Evolutionary conservation across 306 rosid genomes (phyloP).

Genomic region (Lathyrus aphaca): DNA sequence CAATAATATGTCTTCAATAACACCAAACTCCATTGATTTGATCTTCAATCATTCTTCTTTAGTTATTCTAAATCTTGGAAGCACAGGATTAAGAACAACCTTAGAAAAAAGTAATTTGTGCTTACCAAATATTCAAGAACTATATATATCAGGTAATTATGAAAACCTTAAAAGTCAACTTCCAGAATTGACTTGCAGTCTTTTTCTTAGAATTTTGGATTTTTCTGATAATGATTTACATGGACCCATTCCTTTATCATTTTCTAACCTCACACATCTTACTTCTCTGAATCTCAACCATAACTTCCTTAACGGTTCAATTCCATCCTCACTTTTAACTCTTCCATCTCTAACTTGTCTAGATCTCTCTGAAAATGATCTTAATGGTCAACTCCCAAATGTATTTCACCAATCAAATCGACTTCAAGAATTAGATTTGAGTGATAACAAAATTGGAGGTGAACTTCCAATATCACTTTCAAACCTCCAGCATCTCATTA

Average conservation of each 20-base stretch:
- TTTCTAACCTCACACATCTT: conserved; percentile 15
- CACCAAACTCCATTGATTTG: too few species aligned
- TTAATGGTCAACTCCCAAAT: not conserved
- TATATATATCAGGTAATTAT: not conserved
- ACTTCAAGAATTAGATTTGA: not conserved
- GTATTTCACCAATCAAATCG: not conserved
- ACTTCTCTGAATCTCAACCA: not conserved
- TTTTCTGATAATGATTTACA: not conserved
- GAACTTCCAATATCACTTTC: not conserved
- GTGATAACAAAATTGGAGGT: not conserved
- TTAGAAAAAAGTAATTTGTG: not conserved
- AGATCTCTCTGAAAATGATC: not conserved
- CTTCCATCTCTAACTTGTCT: not conserved
- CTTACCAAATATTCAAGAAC: conserved; percentile 4
- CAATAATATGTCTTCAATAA: too few species aligned
- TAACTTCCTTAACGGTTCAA: not conserved
- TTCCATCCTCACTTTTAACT: conserved; percentile 5
- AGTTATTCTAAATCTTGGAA: too few species aligned
- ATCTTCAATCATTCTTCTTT: too few species aligned
- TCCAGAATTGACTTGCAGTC: conserved; percentile 1
- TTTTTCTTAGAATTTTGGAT: not conserved
- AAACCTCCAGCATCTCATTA: not conserved
- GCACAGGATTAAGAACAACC: not conserved
- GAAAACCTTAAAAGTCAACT: not conserved
- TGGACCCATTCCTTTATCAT: not conserved